Percentiles rank a stretch among this genome's conserved stretches.
Evolutionary conservation across 2,329 filamentous ascomycete species (phyloP).

Genomic region (Botrytis elliptica): DNA sequence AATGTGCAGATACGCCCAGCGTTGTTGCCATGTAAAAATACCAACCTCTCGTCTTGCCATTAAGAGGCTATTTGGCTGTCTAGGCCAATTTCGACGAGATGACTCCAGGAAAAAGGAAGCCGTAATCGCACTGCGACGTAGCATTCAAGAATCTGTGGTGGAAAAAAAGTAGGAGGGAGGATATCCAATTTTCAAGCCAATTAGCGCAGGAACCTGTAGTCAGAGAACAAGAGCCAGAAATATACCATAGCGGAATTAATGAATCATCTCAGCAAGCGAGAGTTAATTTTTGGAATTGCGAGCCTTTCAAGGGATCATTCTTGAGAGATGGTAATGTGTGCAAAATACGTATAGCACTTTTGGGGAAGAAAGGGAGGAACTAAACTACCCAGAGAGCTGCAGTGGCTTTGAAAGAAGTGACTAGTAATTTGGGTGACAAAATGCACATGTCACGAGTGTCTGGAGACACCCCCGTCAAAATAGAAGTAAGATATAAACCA

Average conservation of each 20-base stretch:
- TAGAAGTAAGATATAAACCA: not conserved
- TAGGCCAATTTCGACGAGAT: not conserved
- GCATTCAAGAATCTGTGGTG: not conserved
- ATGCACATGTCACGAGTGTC: not conserved
- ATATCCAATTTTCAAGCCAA: accelerated
- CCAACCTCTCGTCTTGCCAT: not conserved
- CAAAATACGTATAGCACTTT: not conserved
- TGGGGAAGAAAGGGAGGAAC: not conserved
- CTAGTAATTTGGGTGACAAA: too few species aligned
- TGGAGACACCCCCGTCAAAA: not conserved
- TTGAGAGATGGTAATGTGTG: not conserved
- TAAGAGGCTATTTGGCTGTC: not conserved
- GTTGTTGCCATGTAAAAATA: not conserved
- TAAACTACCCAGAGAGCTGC: not conserved
- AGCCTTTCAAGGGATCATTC: not conserved
- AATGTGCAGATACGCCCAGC: not conserved
- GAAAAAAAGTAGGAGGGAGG: too few species aligned
- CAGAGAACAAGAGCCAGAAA: accelerated
- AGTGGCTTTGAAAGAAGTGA: not conserved
- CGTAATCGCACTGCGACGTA: not conserved
- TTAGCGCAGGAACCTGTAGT: too few species aligned
- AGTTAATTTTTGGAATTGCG: not conserved
- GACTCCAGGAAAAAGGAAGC: not conserved
- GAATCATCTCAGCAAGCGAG: not conserved
- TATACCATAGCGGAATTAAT: not conserved